Percentiles rank a stretch among this genome's conserved stretches.
Conservation (phyloP, 805 yeast species). For the Lipomyces spencermartinsiae region DNA sequence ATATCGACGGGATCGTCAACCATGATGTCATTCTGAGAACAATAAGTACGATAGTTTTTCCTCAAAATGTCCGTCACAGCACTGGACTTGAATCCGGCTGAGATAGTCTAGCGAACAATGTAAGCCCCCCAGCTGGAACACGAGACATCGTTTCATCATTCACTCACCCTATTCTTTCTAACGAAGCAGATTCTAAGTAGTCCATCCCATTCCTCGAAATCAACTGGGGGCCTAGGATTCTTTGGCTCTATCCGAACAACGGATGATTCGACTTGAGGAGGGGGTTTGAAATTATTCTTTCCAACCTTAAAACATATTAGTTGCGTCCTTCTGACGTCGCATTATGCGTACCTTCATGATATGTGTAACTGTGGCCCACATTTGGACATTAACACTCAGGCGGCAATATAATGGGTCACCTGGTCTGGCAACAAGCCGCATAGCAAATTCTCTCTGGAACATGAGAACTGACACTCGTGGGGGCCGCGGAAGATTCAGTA, state of each 20-base stretch:
- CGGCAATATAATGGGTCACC: conserved; percentile 95
- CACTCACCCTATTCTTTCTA: conserved; percentile 72
- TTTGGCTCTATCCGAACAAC: conserved; percentile 94
- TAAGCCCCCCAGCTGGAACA: background rate
- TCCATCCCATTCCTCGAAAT: conserved; percentile 97
- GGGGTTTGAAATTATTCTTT: conserved; percentile 94
- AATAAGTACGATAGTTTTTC: conserved; percentile 81
- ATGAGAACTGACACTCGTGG: conserved; percentile 93
- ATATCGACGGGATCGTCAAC: conserved; percentile 47
- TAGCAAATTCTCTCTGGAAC: conserved; percentile 97
- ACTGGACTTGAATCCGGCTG: conserved; percentile 87
- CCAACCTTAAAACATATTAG: conserved; percentile 60
- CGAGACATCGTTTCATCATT: background rate
- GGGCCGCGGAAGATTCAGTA: conserved; percentile 88
- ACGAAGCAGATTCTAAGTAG: conserved; percentile 87
- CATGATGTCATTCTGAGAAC: conserved; percentile 58
- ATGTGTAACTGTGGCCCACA: conserved; percentile 99
- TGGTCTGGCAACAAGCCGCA: conserved; percentile 91
- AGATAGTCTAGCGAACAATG: conserved; percentile 57
- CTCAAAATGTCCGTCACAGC: conserved; percentile 83
- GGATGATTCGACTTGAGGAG: conserved; percentile 97
- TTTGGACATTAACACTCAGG: conserved; percentile 93
- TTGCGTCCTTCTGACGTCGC: background rate
- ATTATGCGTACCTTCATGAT: conserved; percentile 71
- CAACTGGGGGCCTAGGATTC: conserved; percentile 90